These are phyloP conservation scores for Ophiocytium majus DNA, from an alignment of 352 stramenopile species.

Conservation along the genomic window DNA sequence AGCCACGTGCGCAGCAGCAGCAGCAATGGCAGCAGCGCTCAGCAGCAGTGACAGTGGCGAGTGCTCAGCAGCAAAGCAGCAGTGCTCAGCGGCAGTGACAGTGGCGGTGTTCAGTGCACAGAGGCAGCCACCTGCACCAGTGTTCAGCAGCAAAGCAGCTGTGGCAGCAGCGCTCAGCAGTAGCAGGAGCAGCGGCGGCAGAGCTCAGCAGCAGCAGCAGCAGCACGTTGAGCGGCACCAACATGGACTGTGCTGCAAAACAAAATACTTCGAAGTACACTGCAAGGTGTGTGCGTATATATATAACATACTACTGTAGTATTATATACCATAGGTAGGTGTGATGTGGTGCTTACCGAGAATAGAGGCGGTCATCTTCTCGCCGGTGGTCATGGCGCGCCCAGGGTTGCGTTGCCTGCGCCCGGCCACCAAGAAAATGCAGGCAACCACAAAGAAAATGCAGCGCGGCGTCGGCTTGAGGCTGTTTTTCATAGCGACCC, in stretches of 20 bases:
- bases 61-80: neutral
- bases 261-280: neutral
- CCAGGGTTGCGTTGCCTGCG: slow-evolving; percentile 61
- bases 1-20: slow-evolving; percentile 43
- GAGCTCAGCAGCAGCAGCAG: slow-evolving; percentile 48
- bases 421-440: no score
- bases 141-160: no score
- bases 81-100: neutral
- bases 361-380: slow-evolving; percentile 20
- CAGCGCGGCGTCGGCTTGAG: no score
- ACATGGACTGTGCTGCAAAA: neutral
- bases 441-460: no score
- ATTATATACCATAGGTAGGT: neutral
- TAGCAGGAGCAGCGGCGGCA: slow-evolving; percentile 63
- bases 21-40: neutral
- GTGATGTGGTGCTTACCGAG: neutral
- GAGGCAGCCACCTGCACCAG: no score
- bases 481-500: no score
- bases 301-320: neutral
- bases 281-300: no score
- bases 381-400: slow-evolving; percentile 60
- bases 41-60: slow-evolving; percentile 2
- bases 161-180: neutral
- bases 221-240: neutral
- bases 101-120: neutral